Base-by-base conservation (phyloP, 2,329 filamentous ascomycete genomes). In the Cytospora piceae region DNA sequence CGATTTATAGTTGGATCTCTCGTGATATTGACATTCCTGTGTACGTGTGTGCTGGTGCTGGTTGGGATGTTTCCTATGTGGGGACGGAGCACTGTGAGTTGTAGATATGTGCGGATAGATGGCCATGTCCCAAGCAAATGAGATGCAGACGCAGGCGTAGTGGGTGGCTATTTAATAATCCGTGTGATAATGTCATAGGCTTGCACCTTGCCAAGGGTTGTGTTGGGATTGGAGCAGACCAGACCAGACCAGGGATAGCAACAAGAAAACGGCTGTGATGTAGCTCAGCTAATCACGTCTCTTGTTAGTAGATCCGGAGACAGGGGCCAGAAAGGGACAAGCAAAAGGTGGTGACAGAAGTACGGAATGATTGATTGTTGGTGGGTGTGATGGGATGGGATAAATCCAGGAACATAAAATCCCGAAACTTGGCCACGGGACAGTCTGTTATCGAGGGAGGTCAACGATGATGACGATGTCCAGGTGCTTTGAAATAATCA, bases 101-200 rank as follows among this genome's bases (percentile, higher is more conserved):
- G 63, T 65, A 58, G 34, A 60, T 29, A 56, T 24, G 29, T 55
- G 63, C 52, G 57, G 62, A 55, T 57, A 39, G 31, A 58, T 20
- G 27, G 58, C 32, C 57, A 53, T 58, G 22, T 37, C 51, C 34
- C 22, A 27, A 39, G 32, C 49, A 57, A 29, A 24, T 1, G 60
- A 49, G 60, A 46, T 32, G 53, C 29, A 42, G 53, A 55, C 3
- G 9, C 60, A 20, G 27, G 46, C n/a, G 34, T 42, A 52, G 52
- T 37, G 37, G 57, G 60, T 59, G 66, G 64, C 64, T 68, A 68
- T 66, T 64, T 64, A 68, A 66, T 63, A 55, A 27, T 57, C 27
- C 57, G 61, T 59, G 51, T 68, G 61, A 68, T 68, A 63, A 63
- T 66, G 64, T 68, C 66, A 67, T 67, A 62, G 58, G 54, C 61